Evolutionary conservation across 2,329 filamentous ascomycete species (phyloP).

Genomic region (Botryotinia convoluta): DNA sequence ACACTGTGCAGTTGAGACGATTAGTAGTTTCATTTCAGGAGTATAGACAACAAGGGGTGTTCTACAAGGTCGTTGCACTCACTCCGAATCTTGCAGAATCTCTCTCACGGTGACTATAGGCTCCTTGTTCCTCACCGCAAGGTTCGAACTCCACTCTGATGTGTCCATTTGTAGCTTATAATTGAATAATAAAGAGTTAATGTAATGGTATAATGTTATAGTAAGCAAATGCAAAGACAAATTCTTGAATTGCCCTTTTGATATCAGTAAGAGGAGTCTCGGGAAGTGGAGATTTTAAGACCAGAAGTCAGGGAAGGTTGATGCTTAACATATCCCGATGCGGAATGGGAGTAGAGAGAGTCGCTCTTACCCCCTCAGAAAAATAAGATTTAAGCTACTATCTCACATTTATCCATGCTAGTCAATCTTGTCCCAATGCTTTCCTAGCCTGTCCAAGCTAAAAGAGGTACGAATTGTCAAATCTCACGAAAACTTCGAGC

Average conservation of each 20-base stretch:
- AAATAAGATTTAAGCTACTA: not conserved
- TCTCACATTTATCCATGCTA: not conserved
- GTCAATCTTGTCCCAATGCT: not conserved
- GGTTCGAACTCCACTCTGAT: not conserved
- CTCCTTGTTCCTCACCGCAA: slow-evolving; percentile 7
- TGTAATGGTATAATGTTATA: not conserved
- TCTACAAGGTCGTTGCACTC: not conserved
- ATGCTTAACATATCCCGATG: not conserved
- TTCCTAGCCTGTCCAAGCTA: not conserved
- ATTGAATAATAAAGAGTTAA: not conserved
- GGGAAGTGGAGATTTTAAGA: not conserved
- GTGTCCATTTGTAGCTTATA: not conserved
- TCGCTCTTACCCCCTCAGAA: not conserved
- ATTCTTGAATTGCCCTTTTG: not conserved
- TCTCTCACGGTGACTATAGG: slow-evolving; percentile 6
- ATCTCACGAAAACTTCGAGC: not conserved
- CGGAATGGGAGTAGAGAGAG: not conserved
- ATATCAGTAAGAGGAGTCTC: not conserved
- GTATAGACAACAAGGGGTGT: not conserved
- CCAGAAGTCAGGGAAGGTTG: not conserved
- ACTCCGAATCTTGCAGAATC: slow-evolving; percentile 1
- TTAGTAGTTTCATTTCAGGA: not conserved
- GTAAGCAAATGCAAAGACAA: not conserved
- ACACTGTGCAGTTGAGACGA: not conserved
- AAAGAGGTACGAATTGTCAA: not conserved